Base-by-base conservation (phyloP, 2,329 filamentous ascomycete species). In the Juglanconis juglandina region DNA sequence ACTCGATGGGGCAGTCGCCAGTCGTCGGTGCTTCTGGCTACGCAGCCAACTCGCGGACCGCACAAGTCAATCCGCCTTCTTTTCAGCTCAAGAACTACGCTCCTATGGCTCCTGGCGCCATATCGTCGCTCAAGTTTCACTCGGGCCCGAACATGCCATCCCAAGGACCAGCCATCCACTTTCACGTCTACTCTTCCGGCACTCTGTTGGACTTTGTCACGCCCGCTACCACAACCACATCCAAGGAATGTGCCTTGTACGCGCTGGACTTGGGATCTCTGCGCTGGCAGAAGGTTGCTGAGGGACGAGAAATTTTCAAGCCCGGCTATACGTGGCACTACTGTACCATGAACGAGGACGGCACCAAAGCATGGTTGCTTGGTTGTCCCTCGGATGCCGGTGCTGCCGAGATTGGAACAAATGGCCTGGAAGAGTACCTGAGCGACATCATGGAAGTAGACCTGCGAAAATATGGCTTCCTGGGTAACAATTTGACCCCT, bases 281-380 rank as follows among this genome's bases (percentile, higher is more conserved):
- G 53, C 88, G 93, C 52, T 99, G 95, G 95, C 92, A 96, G 73
- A 96, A 93, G 71, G 81, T 99, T 17, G 95, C 94, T 1, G 94
- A 97, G 69, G 95, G 95, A 3, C 89, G 91, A 53, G 95, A 99
- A 71, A 88, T 99, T 39, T 99, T 97, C 76, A 90, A 90, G 67
- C 80, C 87, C 0, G 91, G 90, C n/a, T 98, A 95, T 73, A 87
- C 94, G 62, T 99, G 95, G 95, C 94, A 98, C 73, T 99, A 99
- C 72, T 98, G 95, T 73, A 96, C 92, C 3, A 90, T 97, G 76
- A 96, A 97, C 71, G 88, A 95, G 63, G 91, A 96, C 68, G 94
- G 94, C 5, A 97, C 95, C 6, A 96, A 96, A 71, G 95, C 92
- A 7, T 99, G 95, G 93, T 80, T 99, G 32, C 82, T 99, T n/a